A percentile compares a stretch with the other conserved stretches of the same genome.
phyloP scores from a whole-genome alignment of 176 grass and related monocot genomes.

The Ensete ventricosum region DNA sequence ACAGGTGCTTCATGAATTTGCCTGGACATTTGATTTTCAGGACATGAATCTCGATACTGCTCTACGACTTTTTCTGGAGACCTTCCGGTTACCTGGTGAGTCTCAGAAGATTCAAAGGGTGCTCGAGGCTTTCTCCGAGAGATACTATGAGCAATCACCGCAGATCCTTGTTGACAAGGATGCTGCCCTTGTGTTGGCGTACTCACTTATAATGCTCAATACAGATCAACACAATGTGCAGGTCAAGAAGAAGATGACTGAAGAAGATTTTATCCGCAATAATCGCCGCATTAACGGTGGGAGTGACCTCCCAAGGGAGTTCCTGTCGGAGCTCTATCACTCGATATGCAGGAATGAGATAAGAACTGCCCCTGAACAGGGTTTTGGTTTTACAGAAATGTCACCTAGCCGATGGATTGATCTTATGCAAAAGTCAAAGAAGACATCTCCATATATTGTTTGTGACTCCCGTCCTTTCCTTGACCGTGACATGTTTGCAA shows the following conservation, averaged over 20 bases:
- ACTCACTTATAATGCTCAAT: slow-evolving; percentile 96
- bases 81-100: slow-evolving; percentile 88
- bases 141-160: slow-evolving; percentile 89
- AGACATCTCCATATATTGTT: slow-evolving; percentile 59
- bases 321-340: slow-evolving; percentile 64
- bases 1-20: slow-evolving; percentile 79
- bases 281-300: slow-evolving; percentile 91
- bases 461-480: slow-evolving; percentile 63
- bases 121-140: slow-evolving; percentile 90
- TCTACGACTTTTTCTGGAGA: slow-evolving; percentile 92
- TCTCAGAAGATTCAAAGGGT: slow-evolving; percentile 97
- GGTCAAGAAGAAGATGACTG: slow-evolving; percentile 99
- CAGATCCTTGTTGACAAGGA: slow-evolving; percentile 82
- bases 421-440: slow-evolving; percentile 76
- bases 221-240: slow-evolving; percentile 92
- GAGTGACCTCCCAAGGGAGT: slow-evolving; percentile 78
- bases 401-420: slow-evolving; percentile 90
- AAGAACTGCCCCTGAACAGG: slow-evolving; percentile 75
- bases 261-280: slow-evolving; percentile 97
- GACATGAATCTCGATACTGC: slow-evolving; percentile 91
- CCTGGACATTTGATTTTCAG: slow-evolving; percentile 87
- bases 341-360: slow-evolving; percentile 97
- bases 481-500: slow-evolving; percentile 87
- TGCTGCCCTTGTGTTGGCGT: slow-evolving; percentile 80
- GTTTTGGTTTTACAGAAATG: slow-evolving; percentile 79